Base-by-base conservation (phyloP, 208 protist species). In the Trypanosoma congolense region DNA sequence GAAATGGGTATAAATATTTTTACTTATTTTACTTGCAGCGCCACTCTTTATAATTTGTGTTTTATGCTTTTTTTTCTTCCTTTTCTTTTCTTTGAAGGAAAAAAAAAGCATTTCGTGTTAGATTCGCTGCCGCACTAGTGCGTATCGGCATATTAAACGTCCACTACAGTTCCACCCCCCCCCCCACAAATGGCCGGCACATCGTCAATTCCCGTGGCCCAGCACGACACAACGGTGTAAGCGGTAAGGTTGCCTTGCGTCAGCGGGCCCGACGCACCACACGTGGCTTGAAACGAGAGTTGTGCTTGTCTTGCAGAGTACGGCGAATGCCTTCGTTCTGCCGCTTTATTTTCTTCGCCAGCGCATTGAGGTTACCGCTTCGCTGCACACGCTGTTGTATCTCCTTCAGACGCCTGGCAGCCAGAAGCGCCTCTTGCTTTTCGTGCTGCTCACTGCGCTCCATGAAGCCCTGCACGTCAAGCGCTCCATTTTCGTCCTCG, bases 331-430 rank as follows among this genome's bases (percentile, higher is more conserved):
- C 78, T 30, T 77, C 51, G 38, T 87, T 92, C 59, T 95, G 87
- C 26, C 80, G 56, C 29, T 78, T 78, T 22, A 95, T 77, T n/a
- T 51, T 78, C 58, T 87, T 88, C 3, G 87, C 83, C 21, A 95
- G 56, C 4, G 87, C 76, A 3, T 63, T 48, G 10, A 95, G 70
- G 36, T 81, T 89, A 28, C 77, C 77, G 65, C 83, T 89, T 21
- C 87, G 83, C 65, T 92, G 79, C 51, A 85, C 74, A 14, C 87
- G 83, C 60, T 95, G 87, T 21, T 75, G 74, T 18, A 92, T 73
- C 54, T 95, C 87, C 28, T 78, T 73, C 53, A 83, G 61, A 8
- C 76, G 73, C 22, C 75, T 61, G 16, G 79, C 83, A 3, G 87
- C 69, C n/a, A 53, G 31, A 12, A 57, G 18, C 9, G 67, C 66